Base-by-base conservation (phyloP, 192 early-diverging fungal species). In the Backusella westeae region DNA sequence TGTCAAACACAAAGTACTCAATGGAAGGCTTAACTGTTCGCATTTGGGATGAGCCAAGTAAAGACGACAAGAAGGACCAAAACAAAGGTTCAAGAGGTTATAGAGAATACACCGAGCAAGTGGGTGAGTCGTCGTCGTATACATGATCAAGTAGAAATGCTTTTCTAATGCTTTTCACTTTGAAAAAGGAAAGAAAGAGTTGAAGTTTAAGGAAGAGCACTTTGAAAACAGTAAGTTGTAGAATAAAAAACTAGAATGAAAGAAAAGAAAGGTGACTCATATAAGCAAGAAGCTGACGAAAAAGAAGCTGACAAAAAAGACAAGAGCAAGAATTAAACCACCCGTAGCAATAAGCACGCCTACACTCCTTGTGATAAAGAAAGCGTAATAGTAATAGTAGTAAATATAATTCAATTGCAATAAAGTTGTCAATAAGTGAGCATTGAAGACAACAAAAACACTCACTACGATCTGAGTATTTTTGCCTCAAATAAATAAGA, bases 81-180 rank as follows among this genome's bases (percentile, higher is more conserved):
- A 69, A 21, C n/a, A 69, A 69, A 69, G 68, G 68, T 14, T 39
- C n/a, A 41, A 69, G 68, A 69, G 68, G 68, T 4, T 69, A 69
- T 21, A 39, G 68, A 69, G 35, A 69, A 36, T 69, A 69, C 9
- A 69, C 68, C 19, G 68, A 69, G 5, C 68, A 69, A 69, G 35
- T 39, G 23, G 68, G 68, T 69, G 36, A 38, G 56, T 29, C 4
- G 0, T 12, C 23, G 26, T 59, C 0, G 4, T 53, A 6, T 12
- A 29, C 10, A 14, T 14, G 12, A 26, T 29, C 26, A 26, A 29
- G 21, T 63, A 63, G 53, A 56, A 21, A 23, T 21, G n/a, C n/a
- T 29, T 8, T 8, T 21, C n/a, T 63, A 63, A 63, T 63, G 9
- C 3, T 12, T 63, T 49, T n/a, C 17, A 10, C 10, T 14, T 63